Evolutionary conservation across 2,329 filamentous ascomycete genomes (phyloP).

Genomic region (Botryosphaeria agaves): DNA sequence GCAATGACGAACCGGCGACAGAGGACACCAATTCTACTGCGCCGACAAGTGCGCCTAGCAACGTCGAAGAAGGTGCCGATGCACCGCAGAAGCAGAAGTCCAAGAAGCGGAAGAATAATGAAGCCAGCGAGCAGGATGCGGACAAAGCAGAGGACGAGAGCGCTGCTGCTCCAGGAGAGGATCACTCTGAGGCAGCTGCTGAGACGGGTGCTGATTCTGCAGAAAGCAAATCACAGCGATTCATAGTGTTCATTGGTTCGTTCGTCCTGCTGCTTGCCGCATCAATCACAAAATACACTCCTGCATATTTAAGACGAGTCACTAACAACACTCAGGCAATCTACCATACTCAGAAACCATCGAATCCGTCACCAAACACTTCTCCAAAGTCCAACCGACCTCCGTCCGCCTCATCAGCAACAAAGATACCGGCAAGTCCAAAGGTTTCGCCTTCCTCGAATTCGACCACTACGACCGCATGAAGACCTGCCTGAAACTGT

Average conservation of each 20-base stretch:
- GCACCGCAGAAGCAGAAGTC: constrained; percentile 4
- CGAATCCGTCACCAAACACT: constrained; percentile 54
- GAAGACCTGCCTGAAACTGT: constrained; percentile 81
- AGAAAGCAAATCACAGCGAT: constrained; percentile 33
- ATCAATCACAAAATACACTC: constrained; percentile 2
- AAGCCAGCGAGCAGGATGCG: constrained; percentile 7
- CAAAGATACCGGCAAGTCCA: constrained; percentile 44
- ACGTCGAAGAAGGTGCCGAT: constrained; percentile 3
- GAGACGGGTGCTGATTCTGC: constrained; percentile 10
- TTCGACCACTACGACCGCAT: constrained; percentile 75
- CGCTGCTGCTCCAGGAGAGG: constrained; percentile 6
- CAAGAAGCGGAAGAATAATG: constrained; percentile 8
- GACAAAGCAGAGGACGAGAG: constrained; percentile 7
- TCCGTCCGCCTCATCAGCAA: constrained; percentile 58
- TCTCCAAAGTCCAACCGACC: constrained; percentile 53
- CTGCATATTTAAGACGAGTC: background rate
- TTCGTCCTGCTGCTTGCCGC: constrained; percentile 2
- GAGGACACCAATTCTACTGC: background rate
- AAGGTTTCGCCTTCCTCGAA: constrained; percentile 76
- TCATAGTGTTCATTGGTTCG: constrained; percentile 62
- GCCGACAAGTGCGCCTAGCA: constrained; percentile 2
- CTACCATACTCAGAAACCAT: constrained; percentile 70
- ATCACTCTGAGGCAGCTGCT: constrained; percentile 6
- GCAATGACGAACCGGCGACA: constrained; percentile 6
- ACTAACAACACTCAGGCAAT: constrained; percentile 42